Evolutionary conservation across 495 filamentous ascomycete species (phyloP), one percentile per base, ranked within the genome.

Genomic region (Penicillium desertorum): DNA sequence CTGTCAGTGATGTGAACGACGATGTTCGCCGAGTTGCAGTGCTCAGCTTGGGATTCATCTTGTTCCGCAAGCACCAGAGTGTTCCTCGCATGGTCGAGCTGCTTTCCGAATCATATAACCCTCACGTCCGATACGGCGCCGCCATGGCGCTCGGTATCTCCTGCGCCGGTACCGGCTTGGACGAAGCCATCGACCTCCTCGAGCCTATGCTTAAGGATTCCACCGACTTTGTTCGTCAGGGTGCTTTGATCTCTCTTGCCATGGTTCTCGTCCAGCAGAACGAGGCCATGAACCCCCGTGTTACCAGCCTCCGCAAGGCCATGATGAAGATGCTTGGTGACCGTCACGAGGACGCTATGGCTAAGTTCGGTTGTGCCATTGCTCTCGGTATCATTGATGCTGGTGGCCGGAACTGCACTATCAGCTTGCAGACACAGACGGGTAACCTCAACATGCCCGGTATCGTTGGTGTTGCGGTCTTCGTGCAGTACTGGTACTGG

Each of bases 401-500:
- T 57, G 95, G 95, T 65, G 95, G 95, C 47, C 88, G 95, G 19
- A 99, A 99, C 73, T 98, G 94, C 80, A 96, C 95, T 14, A 97
- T 99, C 59, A 92, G 92, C 45, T 80, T 99, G 51, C 94, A 98
- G 69, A 99, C 95, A 1, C 93, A 95, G 76, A 96, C 94, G 0
- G 95, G 95, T 54, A 99, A 96, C 64, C 81, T 99, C 58, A 97
- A 98, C 77, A 94, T 98, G 90, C 83, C 91, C 17, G 95, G 90
- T 56, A 94, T 98, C 56, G 92, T 99, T 20, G 95, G 95, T 59
- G 96, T 96, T 84, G 92, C 91, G 41, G 88, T 99, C 27, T 99
- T 99, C 77, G 94, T 91, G 7, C 95, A 99, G 71, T 99, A 99
- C 77, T 99, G 95, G 95, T 99, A 99, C 76, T 99, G 95, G 95